phyloP scores from a whole-genome alignment of 768 basidiomycete genomes.

The Rhodocollybia butyracea region DNA sequence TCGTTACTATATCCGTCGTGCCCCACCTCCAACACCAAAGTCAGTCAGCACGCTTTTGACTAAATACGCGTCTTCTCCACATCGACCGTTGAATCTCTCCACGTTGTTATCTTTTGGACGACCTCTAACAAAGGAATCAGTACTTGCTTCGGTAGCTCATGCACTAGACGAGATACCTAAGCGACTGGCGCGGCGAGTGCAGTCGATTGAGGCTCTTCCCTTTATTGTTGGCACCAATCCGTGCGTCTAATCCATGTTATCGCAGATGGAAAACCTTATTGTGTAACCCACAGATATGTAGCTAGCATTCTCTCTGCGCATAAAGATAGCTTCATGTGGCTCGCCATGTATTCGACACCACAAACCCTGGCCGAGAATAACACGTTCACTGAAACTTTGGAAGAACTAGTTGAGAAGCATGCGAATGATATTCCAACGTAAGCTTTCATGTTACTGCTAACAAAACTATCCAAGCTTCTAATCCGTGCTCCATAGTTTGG shows the following conservation, averaged over 20 bases:
- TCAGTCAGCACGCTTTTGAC: conserved; percentile 60
- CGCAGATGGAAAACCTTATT: neutral
- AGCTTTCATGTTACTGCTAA: too few species aligned
- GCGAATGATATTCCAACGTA: conserved; percentile 86
- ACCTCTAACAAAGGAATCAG: conserved; percentile 66
- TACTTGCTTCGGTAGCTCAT: conserved; percentile 72
- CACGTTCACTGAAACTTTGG: conserved; percentile 64
- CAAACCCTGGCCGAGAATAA: conserved; percentile 67
- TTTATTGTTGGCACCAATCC: conserved; percentile 91
- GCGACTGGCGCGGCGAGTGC: conserved; percentile 70
- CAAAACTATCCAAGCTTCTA: too few species aligned
- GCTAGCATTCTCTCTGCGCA: conserved; percentile 66
- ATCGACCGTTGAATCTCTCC: conserved; percentile 68
- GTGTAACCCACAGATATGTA: conserved; percentile 42
- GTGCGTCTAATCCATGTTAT: neutral
- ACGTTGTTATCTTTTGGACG: conserved; percentile 74
- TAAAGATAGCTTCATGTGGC: conserved; percentile 63
- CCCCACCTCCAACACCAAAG: conserved; percentile 46
- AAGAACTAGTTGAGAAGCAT: conserved; percentile 69
- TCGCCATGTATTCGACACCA: conserved; percentile 66
- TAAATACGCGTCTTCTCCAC: conserved; percentile 58
- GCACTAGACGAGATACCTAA: conserved; percentile 75
- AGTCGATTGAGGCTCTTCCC: conserved; percentile 70
- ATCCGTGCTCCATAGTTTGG: too few species aligned
- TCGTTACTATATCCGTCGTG: conserved; percentile 23